phyloP scores from a whole-genome alignment of 768 basidiomycete species.

The Paxillus rubicundulus region DNA sequence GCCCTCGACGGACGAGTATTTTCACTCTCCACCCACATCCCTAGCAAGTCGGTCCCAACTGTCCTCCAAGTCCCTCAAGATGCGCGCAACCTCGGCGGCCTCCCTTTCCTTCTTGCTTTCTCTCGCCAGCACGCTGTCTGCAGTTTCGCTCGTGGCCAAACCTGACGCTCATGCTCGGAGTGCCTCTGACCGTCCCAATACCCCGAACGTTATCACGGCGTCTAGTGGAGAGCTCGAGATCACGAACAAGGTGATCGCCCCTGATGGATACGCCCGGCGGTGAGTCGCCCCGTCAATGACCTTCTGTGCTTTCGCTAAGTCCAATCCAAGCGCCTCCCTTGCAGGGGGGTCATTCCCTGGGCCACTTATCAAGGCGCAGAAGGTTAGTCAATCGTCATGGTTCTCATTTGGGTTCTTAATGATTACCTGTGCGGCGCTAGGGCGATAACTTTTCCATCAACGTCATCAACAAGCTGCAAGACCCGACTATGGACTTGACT shows the following conservation, averaged over 20 bases:
- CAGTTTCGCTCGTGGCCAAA: constrained; percentile 15
- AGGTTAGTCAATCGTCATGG: constrained; percentile 23
- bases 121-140: constrained; percentile 9
- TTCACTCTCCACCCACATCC: background rate
- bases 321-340: constrained; percentile 36
- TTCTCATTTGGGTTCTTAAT: background rate
- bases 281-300: constrained; percentile 14
- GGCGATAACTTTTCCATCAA: constrained; percentile 36
- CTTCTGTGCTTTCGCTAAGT: background rate
- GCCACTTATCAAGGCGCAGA: constrained; percentile 44
- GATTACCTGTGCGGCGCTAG: constrained; percentile 17
- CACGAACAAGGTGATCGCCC: constrained; percentile 43
- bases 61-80: constrained; percentile 16
- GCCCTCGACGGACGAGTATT: background rate
- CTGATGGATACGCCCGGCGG: constrained; percentile 48
- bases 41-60: constrained; percentile 15
- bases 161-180: constrained; percentile 2
- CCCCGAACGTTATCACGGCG: constrained; percentile 22
- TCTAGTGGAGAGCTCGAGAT: constrained; percentile 35
- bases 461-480: constrained; percentile 33
- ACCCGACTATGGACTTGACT: constrained; percentile 32
- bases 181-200: background rate
- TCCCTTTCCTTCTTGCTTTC: constrained; percentile 9
- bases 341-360: constrained; percentile 49
- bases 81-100: constrained; percentile 14